Evolutionary conservation across 495 filamentous ascomycete genomes (phyloP).

Genomic region (Podospora conica): DNA sequence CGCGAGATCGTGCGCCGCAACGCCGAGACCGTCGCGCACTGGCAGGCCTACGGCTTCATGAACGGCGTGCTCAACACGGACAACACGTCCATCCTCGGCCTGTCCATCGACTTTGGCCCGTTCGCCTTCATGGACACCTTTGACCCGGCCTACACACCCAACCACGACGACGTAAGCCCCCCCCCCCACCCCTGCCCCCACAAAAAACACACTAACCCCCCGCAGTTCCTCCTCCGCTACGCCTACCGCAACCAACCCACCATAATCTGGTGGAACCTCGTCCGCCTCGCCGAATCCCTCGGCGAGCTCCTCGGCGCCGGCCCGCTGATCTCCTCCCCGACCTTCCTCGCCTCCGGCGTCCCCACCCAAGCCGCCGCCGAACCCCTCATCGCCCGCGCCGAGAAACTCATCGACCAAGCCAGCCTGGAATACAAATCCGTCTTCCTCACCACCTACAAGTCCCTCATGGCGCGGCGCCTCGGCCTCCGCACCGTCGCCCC

Average conservation of each 20-base stretch:
- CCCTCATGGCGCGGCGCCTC: constrained; percentile 68
- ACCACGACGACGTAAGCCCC: constrained; percentile 68
- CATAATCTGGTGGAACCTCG: constrained; percentile 98
- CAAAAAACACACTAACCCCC: too few species aligned
- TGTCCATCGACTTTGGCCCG: constrained; percentile 89
- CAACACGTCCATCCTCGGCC: constrained; percentile 84
- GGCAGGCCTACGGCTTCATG: constrained; percentile 97
- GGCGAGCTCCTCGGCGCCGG: constrained; percentile 82
- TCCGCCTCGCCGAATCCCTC: constrained; percentile 82
- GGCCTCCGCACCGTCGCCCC: constrained; percentile 62
- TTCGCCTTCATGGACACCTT: constrained; percentile 97
- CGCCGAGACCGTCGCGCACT: constrained; percentile 80
- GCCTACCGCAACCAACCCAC: constrained; percentile 89
- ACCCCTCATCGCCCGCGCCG: constrained; percentile 69
- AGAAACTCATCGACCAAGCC: constrained; percentile 66
- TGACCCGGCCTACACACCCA: constrained; percentile 89
- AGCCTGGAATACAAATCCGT: constrained; percentile 83
- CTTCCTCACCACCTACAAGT: constrained; percentile 81
- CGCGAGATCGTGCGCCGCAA: constrained; percentile 82
- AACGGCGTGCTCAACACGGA: constrained; percentile 94
- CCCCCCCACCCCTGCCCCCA: too few species aligned
- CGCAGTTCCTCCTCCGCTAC: constrained; percentile 64
- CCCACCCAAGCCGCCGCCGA: constrained; percentile 53
- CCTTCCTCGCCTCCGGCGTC: constrained; percentile 67
- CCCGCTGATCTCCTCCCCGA: constrained; percentile 55